Conservation (phyloP, 148 eudicot species). For the Chenopodium quinoa region DNA sequence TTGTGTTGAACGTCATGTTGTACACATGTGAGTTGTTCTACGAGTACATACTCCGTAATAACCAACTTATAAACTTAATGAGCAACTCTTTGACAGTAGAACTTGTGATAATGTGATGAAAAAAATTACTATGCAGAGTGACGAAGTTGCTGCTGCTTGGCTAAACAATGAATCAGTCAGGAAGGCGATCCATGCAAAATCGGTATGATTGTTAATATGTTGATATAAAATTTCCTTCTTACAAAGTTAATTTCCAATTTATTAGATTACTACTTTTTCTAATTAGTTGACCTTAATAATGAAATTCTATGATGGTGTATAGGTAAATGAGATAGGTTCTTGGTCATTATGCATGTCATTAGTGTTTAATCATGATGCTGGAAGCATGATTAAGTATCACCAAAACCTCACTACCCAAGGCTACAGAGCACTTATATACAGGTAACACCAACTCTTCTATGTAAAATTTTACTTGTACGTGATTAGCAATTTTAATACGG, state of each 20-base stretch:
- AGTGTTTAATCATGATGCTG: constrained; percentile 38
- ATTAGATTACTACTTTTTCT: neutral
- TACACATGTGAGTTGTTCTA: no score
- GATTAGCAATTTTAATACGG: no score
- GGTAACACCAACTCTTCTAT: constrained; percentile 20
- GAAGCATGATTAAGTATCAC: constrained; percentile 48
- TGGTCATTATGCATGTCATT: constrained; percentile 44
- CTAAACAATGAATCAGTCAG: constrained; percentile 42
- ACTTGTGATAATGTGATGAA: neutral
- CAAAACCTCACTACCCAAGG: constrained; percentile 44
- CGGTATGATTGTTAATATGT: constrained; percentile 23
- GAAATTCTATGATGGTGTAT: neutral
- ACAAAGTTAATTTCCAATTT: neutral
- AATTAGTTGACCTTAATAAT: neutral
- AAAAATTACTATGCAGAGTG: constrained; percentile 41
- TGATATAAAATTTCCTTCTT: neutral
- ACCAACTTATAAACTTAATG: no score
- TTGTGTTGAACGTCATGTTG: neutral
- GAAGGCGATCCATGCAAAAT: constrained; percentile 42
- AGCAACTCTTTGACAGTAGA: no score
- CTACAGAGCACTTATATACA: constrained; percentile 43
- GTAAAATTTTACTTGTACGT: no score
- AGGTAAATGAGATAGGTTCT: constrained; percentile 34
- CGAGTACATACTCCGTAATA: no score
- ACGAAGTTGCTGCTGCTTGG: constrained; percentile 67